Conservation (phyloP, 164 flowering plant species). For the Saururus chinensis region DNA sequence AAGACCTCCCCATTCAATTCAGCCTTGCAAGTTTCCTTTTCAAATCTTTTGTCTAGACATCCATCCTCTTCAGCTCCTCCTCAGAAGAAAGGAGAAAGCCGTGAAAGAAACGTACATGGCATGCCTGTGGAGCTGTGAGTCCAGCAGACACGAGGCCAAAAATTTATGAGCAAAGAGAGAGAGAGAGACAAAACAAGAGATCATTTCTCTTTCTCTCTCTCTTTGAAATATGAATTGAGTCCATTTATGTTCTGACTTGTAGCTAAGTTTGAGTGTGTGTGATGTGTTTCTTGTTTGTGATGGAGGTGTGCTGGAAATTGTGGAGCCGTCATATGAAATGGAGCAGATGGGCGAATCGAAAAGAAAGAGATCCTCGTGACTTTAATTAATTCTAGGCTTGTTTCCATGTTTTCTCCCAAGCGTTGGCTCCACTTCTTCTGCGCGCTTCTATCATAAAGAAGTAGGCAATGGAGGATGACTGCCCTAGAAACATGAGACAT, state of each 20-base stretch:
- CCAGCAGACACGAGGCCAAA: slow-evolving; percentile 1
- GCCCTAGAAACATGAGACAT: not conserved
- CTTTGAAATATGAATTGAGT: not conserved
- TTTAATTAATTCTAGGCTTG: not conserved
- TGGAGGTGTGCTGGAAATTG: not conserved
- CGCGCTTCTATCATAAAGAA: not conserved
- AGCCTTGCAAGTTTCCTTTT: not conserved
- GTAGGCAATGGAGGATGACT: not conserved
- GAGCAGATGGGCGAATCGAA: not conserved
- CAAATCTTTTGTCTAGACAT: not conserved
- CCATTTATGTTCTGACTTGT: not conserved
- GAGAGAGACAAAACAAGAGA: no score
- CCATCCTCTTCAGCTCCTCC: not conserved
- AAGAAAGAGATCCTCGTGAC: slow-evolving; percentile 2
- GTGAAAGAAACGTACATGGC: slow-evolving; percentile 1
- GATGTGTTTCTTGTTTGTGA: not conserved
- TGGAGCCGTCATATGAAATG: not conserved
- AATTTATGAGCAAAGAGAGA: not conserved
- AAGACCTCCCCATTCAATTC: not conserved
- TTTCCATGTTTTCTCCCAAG: not conserved
- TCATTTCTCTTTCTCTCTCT: no score
- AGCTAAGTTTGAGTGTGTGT: no score
- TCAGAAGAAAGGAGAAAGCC: not conserved
- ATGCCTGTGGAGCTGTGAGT: not conserved
- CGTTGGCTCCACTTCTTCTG: not conserved